Percentiles rank a stretch among this genome's conserved stretches.
These are phyloP conservation scores for Aspergillus udagawae DNA, from an alignment of 2,329 filamentous ascomycete species.

Conservation along the genomic window DNA sequence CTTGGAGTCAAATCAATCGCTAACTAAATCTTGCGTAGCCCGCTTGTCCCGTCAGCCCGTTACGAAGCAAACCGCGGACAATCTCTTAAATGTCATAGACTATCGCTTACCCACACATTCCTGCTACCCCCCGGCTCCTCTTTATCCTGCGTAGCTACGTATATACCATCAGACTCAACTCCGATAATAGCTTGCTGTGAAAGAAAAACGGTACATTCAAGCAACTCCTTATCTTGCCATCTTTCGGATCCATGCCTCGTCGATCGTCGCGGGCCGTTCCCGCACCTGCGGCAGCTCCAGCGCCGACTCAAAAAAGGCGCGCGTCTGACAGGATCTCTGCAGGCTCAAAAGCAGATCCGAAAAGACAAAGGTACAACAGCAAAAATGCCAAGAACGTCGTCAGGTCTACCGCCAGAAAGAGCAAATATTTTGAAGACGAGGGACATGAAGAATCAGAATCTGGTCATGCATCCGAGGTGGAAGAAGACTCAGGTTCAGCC, in stretches of 20 bases:
- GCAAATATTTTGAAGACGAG: constrained; percentile 49
- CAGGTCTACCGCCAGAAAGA: constrained; percentile 45
- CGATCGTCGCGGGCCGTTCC: constrained; percentile 36
- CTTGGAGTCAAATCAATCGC: constrained; percentile 18
- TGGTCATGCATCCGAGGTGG: constrained; percentile 20
- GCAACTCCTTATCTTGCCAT: not conserved
- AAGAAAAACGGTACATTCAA: not conserved
- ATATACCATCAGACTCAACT: constrained; percentile 1
- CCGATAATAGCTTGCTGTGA: not conserved
- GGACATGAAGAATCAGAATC: constrained; percentile 31
- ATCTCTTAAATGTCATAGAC: constrained; percentile 6
- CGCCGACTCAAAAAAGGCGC: constrained; percentile 30
- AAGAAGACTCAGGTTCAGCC: constrained; percentile 10
- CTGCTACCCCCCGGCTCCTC: not conserved
- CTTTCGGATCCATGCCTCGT: constrained; percentile 27
- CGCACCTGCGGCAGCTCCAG: constrained; percentile 27
- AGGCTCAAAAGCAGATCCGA: constrained; percentile 23
- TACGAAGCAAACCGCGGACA: constrained; percentile 4
- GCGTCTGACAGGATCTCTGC: constrained; percentile 29
- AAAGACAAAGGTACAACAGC: constrained; percentile 29
- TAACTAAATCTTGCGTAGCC: constrained; percentile 6
- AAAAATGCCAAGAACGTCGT: constrained; percentile 14
- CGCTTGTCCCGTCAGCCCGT: constrained; percentile 7
- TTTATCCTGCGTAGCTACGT: constrained; percentile 5
- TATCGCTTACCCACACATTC: not conserved